Base-by-base conservation (phyloP, 768 basidiomycete species). In the Trametes punicea region DNA sequence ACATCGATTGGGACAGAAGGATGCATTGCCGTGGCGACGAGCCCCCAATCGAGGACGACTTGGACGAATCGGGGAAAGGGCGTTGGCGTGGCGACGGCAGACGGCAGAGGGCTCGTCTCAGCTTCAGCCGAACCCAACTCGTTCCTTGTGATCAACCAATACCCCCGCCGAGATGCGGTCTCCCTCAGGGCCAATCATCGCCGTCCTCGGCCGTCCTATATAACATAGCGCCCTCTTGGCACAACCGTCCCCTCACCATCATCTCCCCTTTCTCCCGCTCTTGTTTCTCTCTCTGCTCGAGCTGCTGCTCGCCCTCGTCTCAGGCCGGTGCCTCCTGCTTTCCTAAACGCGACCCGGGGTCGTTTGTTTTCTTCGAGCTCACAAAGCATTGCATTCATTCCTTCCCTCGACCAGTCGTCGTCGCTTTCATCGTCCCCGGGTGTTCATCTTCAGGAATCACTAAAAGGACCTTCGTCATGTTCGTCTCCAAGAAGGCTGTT, bases 301-400 rank as follows among this genome's bases (percentile, higher is more conserved):
- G 60, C 59, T 61, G 34, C 45, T 52, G 56, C 51, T 57, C 61
- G 48, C 57, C 50, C 56, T 57, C 47, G 49, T 46, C 51, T 50
- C 60, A 63, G 63, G 67, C 65, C 64, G 64, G 65, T 74, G 77
- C 76, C 76, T 70, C 76, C 76, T 72, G 76, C 76, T 73, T 70
- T 71, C 73, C 69, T 72, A 74, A 68, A 67, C 74, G 70, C 77
- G 79, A 77, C 78, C 79, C 76, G 78, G 79, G 78, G 79, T 80
- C 34, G 34, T 76, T 75, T 71, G 68, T 68, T 72, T 65, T 66
- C 65, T 68, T 70, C 66, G 62, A 67, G 68, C 68, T 66, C 67
- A 65, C 70, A 66, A 65, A 65, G 65, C 69, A 65, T 57, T 49
- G 64, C 67, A 61, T 69, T 69, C 64, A 63, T 67, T 67, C 65